These are phyloP conservation scores for Vitis riparia DNA, from an alignment of 164 flowering plant genomes.

Conservation along the genomic window DNA sequence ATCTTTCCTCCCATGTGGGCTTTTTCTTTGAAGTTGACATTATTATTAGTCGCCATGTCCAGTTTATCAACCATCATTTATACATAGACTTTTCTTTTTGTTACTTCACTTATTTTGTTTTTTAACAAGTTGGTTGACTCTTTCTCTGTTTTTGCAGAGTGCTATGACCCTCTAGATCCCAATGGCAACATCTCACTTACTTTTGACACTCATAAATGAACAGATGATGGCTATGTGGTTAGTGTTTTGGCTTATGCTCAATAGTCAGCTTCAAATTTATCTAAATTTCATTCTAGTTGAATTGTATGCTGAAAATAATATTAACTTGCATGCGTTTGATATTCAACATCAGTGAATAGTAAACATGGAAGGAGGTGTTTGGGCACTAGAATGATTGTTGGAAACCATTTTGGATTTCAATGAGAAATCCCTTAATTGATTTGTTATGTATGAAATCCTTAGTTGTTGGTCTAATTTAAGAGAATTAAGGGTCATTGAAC, in stretches of 20 bases:
- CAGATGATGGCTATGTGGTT: conserved; percentile 49
- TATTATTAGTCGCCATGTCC: conserved; percentile 21
- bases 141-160: conserved; percentile 35
- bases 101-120: conserved; percentile 4
- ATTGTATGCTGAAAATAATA: no score
- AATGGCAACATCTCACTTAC: conserved; percentile 59
- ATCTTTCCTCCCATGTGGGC: background rate
- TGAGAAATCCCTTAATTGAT: no score
- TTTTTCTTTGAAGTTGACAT: conserved; percentile 4
- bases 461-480: no score
- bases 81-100: conserved; percentile 1
- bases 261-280: no score
- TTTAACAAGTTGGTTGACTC: background rate
- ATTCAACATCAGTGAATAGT: no score
- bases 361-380: no score
- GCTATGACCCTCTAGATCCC: conserved; percentile 71
- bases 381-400: no score
- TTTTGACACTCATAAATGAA: conserved; percentile 42
- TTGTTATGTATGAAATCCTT: no score
- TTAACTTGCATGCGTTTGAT: no score
- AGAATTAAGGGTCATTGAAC: no score
- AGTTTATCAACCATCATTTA: conserved; percentile 29
- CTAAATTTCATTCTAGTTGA: no score
- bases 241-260: conserved; percentile 15
- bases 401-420: no score